These are phyloP conservation scores for Eucalyptus sp. DNA, from an alignment of 345 rosid genomes.

Conservation along the genomic window DNA sequence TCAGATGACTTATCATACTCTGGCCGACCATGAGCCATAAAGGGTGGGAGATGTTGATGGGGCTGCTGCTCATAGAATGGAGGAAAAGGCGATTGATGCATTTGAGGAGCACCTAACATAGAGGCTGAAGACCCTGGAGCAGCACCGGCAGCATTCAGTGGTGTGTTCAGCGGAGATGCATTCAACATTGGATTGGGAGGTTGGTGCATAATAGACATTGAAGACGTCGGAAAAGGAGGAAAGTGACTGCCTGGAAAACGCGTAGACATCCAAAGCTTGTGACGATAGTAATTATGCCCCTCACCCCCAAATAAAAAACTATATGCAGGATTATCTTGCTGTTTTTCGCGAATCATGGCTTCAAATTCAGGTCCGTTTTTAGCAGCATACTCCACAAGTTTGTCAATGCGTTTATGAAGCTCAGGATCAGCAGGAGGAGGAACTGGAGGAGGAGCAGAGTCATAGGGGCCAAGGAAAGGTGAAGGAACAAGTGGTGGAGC, in stretches of 20 bases:
- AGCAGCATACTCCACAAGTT: constrained; percentile 79
- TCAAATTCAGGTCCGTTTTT: constrained; percentile 98
- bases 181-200: constrained; percentile 60
- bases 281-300: constrained; percentile 78
- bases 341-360: constrained; percentile 91
- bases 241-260: constrained; percentile 50
- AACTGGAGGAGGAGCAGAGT: constrained; percentile 56
- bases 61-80: constrained; percentile 75
- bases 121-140: constrained; percentile 33
- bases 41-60: constrained; percentile 62
- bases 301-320: constrained; percentile 90
- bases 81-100: constrained; percentile 72
- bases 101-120: constrained; percentile 42
- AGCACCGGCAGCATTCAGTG: constrained; percentile 7
- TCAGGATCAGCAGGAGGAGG: constrained; percentile 92
- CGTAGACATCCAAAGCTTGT: constrained; percentile 72
- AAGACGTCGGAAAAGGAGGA: constrained; percentile 38
- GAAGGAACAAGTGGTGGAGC: constrained; percentile 59
- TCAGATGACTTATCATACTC: constrained; percentile 68
- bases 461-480: constrained; percentile 53
- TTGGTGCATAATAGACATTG: constrained; percentile 42
- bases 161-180: constrained; percentile 21
- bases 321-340: constrained; percentile 90
- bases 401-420: constrained; percentile 92
- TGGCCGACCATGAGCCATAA: constrained; percentile 40